phyloP scores from a whole-genome alignment of 768 basidiomycete species.

The Tricholoma sp. region DNA sequence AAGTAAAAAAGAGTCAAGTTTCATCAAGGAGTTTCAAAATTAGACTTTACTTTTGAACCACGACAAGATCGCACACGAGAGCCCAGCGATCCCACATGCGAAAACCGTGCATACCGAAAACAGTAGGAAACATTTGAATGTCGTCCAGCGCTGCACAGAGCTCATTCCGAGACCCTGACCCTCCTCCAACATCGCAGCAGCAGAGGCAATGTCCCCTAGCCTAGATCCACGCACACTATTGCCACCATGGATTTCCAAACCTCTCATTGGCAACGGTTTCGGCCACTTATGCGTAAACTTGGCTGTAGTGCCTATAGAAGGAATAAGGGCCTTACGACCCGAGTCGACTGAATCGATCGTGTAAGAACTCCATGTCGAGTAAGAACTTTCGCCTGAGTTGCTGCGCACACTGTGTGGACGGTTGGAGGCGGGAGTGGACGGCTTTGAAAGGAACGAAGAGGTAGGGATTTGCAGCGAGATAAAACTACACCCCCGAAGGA shows the following conservation, averaged over 20 bases:
- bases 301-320: slow-evolving; percentile 27
- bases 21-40: not conserved
- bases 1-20: slow-evolving; percentile 2
- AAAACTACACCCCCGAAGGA: slow-evolving; percentile 16
- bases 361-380: slow-evolving; percentile 4
- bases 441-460: slow-evolving; percentile 6
- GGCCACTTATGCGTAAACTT: slow-evolving; percentile 54
- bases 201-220: slow-evolving; percentile 5
- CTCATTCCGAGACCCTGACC: slow-evolving; percentile 34
- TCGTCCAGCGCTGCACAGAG: slow-evolving; percentile 46
- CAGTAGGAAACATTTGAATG: slow-evolving; percentile 58
- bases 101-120: slow-evolving; percentile 52
- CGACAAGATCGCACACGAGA: slow-evolving; percentile 49
- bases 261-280: slow-evolving; percentile 29
- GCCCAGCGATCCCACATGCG: slow-evolving; percentile 43
- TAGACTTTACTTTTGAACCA: slow-evolving; percentile 50
- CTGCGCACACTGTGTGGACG: slow-evolving; percentile 13
- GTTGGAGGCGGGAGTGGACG: not conserved
- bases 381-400: slow-evolving; percentile 12
- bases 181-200: slow-evolving; percentile 27
- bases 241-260: slow-evolving; percentile 7
- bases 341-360: slow-evolving; percentile 17
- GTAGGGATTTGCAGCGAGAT: slow-evolving; percentile 8
- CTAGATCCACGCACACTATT: not conserved
- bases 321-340: slow-evolving; percentile 24